Evolutionary conservation across 2,329 filamentous ascomycete species (phyloP).

Genomic region (Arthrinium puccinioides): DNA sequence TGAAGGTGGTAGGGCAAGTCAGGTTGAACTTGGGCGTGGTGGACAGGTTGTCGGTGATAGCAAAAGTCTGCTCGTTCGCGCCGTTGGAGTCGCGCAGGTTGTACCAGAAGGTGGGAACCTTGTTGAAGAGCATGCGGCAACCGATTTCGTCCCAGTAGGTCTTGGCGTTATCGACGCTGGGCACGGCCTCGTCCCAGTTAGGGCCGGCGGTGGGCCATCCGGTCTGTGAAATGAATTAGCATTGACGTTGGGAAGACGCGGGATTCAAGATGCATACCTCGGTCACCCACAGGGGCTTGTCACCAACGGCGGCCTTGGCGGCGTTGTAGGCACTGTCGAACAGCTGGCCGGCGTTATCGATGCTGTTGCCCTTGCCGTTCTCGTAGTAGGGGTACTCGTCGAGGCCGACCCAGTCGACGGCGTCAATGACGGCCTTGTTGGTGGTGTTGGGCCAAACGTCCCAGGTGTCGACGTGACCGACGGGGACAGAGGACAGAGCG

Average conservation of each 20-base stretch:
- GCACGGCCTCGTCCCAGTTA: constrained; percentile 44
- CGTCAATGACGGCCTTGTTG: constrained; percentile 53
- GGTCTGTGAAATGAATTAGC: too few relatives aligned
- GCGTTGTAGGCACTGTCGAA: constrained; percentile 44
- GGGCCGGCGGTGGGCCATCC: constrained; percentile 55
- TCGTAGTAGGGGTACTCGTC: constrained; percentile 64
- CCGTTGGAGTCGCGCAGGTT: constrained; percentile 54
- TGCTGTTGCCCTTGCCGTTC: constrained; percentile 44
- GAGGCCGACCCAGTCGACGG: constrained; percentile 57
- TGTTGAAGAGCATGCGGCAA: constrained; percentile 50
- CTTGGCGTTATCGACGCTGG: constrained; percentile 52
- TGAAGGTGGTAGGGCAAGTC: constrained; percentile 39
- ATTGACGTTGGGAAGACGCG: too few relatives aligned
- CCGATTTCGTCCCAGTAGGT: constrained; percentile 56
- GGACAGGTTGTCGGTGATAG: constrained; percentile 45
- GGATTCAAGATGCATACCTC: too few relatives aligned
- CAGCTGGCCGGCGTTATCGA: constrained; percentile 45
- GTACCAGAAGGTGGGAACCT: constrained; percentile 55
- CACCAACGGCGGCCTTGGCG: constrained; percentile 35
- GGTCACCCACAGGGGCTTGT: constrained; percentile 53
- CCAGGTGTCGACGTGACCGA: constrained; percentile 66
- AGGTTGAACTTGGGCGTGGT: constrained; percentile 46
- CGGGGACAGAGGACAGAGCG: constrained; percentile 36
- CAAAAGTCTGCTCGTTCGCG: constrained; percentile 51
- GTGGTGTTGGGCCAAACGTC: constrained; percentile 52